Conservation (phyloP, 2,329 filamentous ascomycete genomes). For the Aspergillus pseudoviridinutans region DNA sequence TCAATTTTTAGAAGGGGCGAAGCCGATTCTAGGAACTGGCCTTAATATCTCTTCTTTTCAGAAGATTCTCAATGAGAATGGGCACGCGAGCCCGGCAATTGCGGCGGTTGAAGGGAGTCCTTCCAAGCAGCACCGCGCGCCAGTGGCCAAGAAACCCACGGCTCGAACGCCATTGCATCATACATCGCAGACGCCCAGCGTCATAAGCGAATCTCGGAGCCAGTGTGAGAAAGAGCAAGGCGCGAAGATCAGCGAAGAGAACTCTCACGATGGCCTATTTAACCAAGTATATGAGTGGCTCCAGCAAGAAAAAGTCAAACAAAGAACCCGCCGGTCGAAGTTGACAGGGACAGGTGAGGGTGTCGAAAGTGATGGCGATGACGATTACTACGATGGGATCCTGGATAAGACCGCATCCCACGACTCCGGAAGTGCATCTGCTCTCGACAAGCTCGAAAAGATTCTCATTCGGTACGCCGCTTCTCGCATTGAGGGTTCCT, state of each 20-base stretch:
- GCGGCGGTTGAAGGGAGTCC: constrained; percentile 18
- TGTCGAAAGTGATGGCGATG: constrained; percentile 30
- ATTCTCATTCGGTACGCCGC: constrained; percentile 53
- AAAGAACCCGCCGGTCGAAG: constrained; percentile 52
- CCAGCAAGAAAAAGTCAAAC: constrained; percentile 70
- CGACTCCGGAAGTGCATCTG: constrained; percentile 65
- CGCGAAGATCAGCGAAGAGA: constrained; percentile 25
- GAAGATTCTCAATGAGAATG: constrained; percentile 19
- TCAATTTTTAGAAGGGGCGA: constrained; percentile 24
- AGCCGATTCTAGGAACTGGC: constrained; percentile 24
- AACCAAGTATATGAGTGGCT: constrained; percentile 80
- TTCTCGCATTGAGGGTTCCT: constrained; percentile 25
- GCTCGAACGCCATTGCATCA: constrained; percentile 22
- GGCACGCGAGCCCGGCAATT: constrained; percentile 13
- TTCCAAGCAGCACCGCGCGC: constrained; percentile 26
- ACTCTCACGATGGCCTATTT: constrained; percentile 48
- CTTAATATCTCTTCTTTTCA: constrained; percentile 22
- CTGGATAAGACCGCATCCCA: constrained; percentile 49
- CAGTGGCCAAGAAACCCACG: constrained; percentile 24
- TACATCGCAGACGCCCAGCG: constrained; percentile 24
- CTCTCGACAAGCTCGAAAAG: constrained; percentile 73
- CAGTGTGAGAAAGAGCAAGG: constrained; percentile 24
- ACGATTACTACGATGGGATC: constrained; percentile 18
- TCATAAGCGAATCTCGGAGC: constrained; percentile 18
- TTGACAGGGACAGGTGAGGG: constrained; percentile 41